A percentile compares a stretch with the other conserved stretches of the same genome.
These are phyloP conservation scores for Ogataea sp. DNA, from an alignment of 805 yeast genomes.

Conservation along the genomic window DNA sequence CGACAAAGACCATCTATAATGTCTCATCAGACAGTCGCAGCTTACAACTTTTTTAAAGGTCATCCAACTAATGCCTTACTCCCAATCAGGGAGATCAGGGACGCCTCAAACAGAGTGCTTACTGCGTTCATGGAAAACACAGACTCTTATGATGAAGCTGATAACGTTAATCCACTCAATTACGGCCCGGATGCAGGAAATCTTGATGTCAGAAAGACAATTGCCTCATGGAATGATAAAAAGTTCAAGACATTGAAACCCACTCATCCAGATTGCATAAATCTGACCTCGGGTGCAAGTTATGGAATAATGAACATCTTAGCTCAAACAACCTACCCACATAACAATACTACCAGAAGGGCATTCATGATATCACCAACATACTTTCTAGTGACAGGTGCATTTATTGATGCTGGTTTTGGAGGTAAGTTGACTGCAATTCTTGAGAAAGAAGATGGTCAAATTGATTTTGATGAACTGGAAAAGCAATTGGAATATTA, in stretches of 20 bases:
- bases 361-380: conserved; percentile 79
- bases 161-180: conserved; percentile 51
- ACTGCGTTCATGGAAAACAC: conserved; percentile 27
- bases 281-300: conserved; percentile 76
- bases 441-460: conserved; percentile 44
- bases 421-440: conserved; percentile 58
- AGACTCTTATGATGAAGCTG: conserved; percentile 33
- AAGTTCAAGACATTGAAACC: conserved; percentile 25
- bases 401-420: conserved; percentile 75
- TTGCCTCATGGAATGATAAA: conserved; percentile 46
- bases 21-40: conserved; percentile 1
- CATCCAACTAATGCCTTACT: conserved; percentile 59
- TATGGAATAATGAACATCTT: conserved; percentile 66
- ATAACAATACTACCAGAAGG: conserved; percentile 51
- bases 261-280: conserved; percentile 43
- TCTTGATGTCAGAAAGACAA: conserved; percentile 42
- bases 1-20: too few relatives aligned
- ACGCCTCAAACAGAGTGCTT: conserved; percentile 46
- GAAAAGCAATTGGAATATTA: conserved; percentile 36
- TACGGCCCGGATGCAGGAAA: conserved; percentile 81
- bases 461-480: conserved; percentile 42
- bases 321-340: conserved; percentile 54
- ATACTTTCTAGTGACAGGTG: conserved; percentile 65
- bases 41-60: conserved; percentile 62
- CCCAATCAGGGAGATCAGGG: conserved; percentile 46